Conservation (phyloP, 106 monocot genomes). For the Apostasia shenzhenica region DNA sequence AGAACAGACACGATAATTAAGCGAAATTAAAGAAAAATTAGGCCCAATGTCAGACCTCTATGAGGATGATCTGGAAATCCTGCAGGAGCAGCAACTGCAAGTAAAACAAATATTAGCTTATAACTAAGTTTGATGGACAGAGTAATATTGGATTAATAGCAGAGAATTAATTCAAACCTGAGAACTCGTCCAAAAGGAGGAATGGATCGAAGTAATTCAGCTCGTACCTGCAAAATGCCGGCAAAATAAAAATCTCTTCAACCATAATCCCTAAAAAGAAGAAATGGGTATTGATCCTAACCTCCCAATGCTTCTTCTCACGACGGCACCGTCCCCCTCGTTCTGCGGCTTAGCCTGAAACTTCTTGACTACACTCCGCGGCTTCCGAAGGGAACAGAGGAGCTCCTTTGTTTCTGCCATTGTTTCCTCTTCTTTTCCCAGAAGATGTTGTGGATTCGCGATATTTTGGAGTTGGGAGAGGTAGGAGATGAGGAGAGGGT, state of each 20-base stretch:
- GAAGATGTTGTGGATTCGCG: neutral
- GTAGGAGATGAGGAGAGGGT: neutral
- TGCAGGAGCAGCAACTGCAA: constrained; percentile 73
- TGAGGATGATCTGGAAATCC: constrained; percentile 97
- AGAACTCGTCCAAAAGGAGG: constrained; percentile 65
- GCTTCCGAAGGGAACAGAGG: constrained; percentile 21
- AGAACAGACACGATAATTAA: neutral
- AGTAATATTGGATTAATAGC: neutral
- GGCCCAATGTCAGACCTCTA: constrained; percentile 39
- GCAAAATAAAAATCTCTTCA: neutral
- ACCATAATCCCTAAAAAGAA: neutral
- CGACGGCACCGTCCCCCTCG: constrained; percentile 67
- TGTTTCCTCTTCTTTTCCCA: neutral
- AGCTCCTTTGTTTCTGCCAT: constrained; percentile 1
- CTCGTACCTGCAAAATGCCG: constrained; percentile 31
- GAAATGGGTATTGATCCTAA: neutral
- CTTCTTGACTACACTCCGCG: constrained; percentile 41
- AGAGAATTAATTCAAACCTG: constrained; percentile 20
- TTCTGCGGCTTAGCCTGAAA: constrained; percentile 60
- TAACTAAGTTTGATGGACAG: neutral
- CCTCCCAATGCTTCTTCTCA: constrained; percentile 82
- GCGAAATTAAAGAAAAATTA: neutral
- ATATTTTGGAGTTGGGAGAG: neutral
- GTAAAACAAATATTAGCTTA: neutral
- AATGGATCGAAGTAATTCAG: constrained; percentile 76